Conservation (phyloP, 2,329 filamentous ascomycete species). For the Colletotrichum graminicola region DNA sequence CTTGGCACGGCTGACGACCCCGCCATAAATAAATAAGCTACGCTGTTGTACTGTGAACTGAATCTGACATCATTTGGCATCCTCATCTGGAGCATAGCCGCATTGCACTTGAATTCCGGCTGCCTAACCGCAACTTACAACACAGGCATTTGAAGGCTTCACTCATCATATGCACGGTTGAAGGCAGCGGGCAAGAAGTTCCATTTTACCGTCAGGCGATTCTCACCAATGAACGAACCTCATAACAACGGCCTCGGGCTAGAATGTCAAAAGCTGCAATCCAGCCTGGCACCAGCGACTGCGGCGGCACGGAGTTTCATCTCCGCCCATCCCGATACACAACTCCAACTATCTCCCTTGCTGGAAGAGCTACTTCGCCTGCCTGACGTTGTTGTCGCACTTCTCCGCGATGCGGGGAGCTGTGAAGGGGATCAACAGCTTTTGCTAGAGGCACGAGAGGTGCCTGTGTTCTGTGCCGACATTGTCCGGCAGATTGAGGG, state of each 20-base stretch:
- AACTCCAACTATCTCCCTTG: slow-evolving; percentile 17
- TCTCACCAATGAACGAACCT: neutral
- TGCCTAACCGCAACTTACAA: neutral
- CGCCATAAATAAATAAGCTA: too few species aligned
- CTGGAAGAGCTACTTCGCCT: slow-evolving; percentile 16
- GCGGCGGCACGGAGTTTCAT: slow-evolving; percentile 11
- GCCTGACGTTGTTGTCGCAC: neutral
- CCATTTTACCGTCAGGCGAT: neutral
- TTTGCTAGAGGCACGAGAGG: neutral
- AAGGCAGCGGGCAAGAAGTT: neutral
- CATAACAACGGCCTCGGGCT: neutral
- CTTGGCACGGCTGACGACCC: neutral
- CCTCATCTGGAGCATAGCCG: neutral
- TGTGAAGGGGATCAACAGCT: slow-evolving; percentile 3
- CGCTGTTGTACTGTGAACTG: neutral
- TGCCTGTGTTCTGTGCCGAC: slow-evolving; percentile 14
- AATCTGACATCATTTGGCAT: slow-evolving; percentile 6
- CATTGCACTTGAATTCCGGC: neutral
- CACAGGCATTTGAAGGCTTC: neutral
- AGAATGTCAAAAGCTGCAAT: slow-evolving; percentile 25
- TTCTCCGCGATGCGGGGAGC: slow-evolving; percentile 2
- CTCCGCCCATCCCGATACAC: neutral
- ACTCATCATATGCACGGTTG: neutral
- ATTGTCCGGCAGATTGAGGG: slow-evolving; percentile 1
- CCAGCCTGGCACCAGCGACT: neutral